Evolutionary conservation across 495 filamentous ascomycete species (phyloP).

Genomic region (Hypoxylon cercidicola): DNA sequence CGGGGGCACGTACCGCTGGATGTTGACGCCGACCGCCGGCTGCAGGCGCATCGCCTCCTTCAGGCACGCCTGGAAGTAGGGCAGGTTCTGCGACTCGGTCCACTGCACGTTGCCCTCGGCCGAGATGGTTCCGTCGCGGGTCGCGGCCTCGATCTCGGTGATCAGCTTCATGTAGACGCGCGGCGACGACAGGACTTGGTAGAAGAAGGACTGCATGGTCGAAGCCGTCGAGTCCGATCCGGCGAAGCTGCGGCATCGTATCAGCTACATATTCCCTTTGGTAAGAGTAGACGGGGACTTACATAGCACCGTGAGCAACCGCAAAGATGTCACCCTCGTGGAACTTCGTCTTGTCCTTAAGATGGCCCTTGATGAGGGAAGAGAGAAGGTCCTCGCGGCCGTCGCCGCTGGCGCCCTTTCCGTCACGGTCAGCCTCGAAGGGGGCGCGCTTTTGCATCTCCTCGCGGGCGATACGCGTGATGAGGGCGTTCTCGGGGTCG

Average conservation of each 20-base stretch:
- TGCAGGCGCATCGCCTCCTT: constrained; percentile 75
- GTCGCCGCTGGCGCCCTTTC: constrained; percentile 50
- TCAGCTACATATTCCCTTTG: constrained; percentile 16
- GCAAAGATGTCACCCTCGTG: constrained; percentile 64
- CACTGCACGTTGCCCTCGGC: constrained; percentile 56
- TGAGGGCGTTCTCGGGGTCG: constrained; percentile 58
- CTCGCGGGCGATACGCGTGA: constrained; percentile 61
- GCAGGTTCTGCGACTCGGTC: constrained; percentile 58
- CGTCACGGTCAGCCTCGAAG: constrained; percentile 56
- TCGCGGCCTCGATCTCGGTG: constrained; percentile 58
- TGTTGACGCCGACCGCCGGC: constrained; percentile 67
- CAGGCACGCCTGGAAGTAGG: constrained; percentile 72
- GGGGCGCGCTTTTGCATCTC: constrained; percentile 58
- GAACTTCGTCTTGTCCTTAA: constrained; percentile 59
- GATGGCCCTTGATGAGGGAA: constrained; percentile 57
- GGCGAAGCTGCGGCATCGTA: constrained; percentile 55
- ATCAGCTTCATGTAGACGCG: constrained; percentile 56
- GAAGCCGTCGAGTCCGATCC: constrained; percentile 72
- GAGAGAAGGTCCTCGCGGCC: constrained; percentile 62
- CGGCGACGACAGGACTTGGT: constrained; percentile 59
- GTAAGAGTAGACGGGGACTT: constrained; percentile 29
- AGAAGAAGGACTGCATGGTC: constrained; percentile 66
- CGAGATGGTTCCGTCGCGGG: constrained; percentile 49
- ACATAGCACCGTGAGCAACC: constrained; percentile 65
- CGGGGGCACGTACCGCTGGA: constrained; percentile 62